Base-by-base conservation (phyloP, 768 basidiomycete genomes). In the Amanita exitialis region DNA sequence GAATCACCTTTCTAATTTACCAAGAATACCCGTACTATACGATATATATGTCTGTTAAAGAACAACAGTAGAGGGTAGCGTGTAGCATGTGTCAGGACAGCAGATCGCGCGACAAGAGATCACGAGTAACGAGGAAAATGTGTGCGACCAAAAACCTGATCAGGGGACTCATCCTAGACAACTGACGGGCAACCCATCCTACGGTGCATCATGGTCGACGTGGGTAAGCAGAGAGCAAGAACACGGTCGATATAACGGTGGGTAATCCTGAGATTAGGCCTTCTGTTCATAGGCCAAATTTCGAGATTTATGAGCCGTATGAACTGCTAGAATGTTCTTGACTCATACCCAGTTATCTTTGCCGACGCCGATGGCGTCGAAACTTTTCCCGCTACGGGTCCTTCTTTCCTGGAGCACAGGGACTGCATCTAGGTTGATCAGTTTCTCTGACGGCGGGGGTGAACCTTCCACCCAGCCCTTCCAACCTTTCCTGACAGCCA, bases 381-480 rank as follows among this genome's bases (percentile, higher is more conserved):
- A 90, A 65, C 78, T 84, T 69, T 87, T 90, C 46, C 88, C 88
- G 57, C 87, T 90, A 52, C 88, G 72, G n/a, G 86, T 86, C 54
- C 82, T 76, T 53, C 88, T 69, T 67, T 90, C 87, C 54, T 77
- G 79, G 8, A 90, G 73, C 6, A 84, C 67, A 23, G 81, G 78
- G 1, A 82, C 83, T 30, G 75, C 73, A 63, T 90, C 88, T 54
- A 90, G 74, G 60, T 89, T 89, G 66, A 90, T 90, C 47, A 89
- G 69, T 64, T 88, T 89, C 59, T 81, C 77, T 13, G 85, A 86
- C 18, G 88, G 84, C 47, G 80, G 79, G 21, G 85, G 85, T 18
- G 86, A 88, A 57, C 86, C 87, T 70, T 89, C 88, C 18, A 90
- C 84, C 88, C 88, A 90, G 35, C 88, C 88, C 70, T 90, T 90